These are phyloP conservation scores for Pterocarpus santalinus DNA, from an alignment of 306 rosid species.

Conservation along the genomic window DNA sequence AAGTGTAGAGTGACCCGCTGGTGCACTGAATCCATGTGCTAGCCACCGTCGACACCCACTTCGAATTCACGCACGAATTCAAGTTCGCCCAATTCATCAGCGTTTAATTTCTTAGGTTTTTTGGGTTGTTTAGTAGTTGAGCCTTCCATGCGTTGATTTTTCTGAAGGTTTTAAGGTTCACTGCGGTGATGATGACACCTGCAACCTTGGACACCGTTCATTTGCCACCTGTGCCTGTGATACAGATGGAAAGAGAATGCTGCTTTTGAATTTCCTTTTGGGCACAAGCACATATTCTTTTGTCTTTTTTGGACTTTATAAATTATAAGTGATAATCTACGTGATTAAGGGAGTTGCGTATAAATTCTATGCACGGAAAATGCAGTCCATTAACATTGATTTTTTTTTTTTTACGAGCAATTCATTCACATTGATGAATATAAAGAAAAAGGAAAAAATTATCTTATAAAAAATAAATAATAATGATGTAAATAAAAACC, in stretches of 20 bases:
- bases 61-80: slow-evolving; percentile 38
- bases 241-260: neutral
- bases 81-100: neutral
- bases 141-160: neutral
- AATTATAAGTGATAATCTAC: too few relatives aligned
- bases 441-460: too few relatives aligned
- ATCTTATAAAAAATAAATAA: too few relatives aligned
- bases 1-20: slow-evolving; percentile 82
- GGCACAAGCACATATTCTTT: too few relatives aligned
- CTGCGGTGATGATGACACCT: neutral
- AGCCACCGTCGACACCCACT: slow-evolving; percentile 76
- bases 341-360: too few relatives aligned
- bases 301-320: too few relatives aligned
- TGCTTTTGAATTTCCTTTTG: too few relatives aligned
- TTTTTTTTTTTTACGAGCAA: too few relatives aligned
- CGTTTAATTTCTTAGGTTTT: neutral
- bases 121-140: neutral
- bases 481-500: too few relatives aligned
- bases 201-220: neutral
- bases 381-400: too few relatives aligned
- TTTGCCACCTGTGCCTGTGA: neutral
- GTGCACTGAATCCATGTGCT: slow-evolving; percentile 88
- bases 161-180: neutral
- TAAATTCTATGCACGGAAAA: too few relatives aligned
- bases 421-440: too few relatives aligned